Evolutionary conservation across 2,329 filamentous ascomycete species (phyloP).

Genomic region (Penicillium sp.): DNA sequence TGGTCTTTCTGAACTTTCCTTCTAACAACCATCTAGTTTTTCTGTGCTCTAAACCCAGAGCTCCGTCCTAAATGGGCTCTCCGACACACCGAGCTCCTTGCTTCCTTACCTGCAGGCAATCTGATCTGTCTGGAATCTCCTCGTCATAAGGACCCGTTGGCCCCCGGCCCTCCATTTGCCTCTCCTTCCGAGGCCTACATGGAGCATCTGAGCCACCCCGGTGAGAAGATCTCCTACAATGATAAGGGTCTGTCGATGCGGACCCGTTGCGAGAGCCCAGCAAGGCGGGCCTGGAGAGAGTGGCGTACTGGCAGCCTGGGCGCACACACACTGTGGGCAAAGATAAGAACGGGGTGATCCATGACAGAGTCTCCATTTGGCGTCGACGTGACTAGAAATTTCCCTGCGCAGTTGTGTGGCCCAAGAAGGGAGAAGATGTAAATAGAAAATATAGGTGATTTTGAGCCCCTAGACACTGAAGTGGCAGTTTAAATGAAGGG

Average conservation of each 20-base stretch:
- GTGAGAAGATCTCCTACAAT: constrained; percentile 61
- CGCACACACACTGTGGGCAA: constrained; percentile 56
- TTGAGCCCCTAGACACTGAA: no score
- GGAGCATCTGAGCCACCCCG: constrained; percentile 66
- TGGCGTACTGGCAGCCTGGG: constrained; percentile 55
- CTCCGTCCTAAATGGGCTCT: constrained; percentile 57
- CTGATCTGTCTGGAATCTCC: constrained; percentile 74
- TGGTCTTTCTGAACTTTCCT: no score
- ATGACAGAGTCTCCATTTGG: constrained; percentile 46
- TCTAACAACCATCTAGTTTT: no score
- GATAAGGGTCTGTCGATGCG: constrained; percentile 56
- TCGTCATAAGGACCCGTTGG: constrained; percentile 62
- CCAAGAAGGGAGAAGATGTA: no score
- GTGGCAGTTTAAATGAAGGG: no score
- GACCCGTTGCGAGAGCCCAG: constrained; percentile 47
- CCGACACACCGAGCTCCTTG: constrained; percentile 53
- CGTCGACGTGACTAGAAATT: constrained; percentile 35
- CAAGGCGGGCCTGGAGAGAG: constrained; percentile 40
- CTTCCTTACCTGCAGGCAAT: constrained; percentile 45
- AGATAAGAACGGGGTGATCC: constrained; percentile 39
- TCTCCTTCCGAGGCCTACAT: constrained; percentile 66
- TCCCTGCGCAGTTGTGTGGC: no score
- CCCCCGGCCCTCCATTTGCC: constrained; percentile 69
- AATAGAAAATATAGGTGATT: no score
- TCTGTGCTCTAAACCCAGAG: constrained; percentile 55